Base-by-base conservation (phyloP, 345 rosid species). In the Bruguiera parviflora region DNA sequence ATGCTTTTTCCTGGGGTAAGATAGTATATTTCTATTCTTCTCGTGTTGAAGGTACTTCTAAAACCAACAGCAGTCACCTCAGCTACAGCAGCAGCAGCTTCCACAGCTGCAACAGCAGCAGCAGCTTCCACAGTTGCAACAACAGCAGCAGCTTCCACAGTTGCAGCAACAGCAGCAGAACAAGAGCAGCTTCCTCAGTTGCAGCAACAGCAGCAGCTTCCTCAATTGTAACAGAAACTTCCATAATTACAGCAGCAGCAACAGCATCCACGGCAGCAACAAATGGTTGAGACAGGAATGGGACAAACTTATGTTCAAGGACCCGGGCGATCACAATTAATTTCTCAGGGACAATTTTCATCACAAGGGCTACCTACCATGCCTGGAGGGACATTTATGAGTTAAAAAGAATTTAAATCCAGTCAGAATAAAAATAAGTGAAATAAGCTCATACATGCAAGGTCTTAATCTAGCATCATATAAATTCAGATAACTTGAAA, bases 1-100 rank as follows among this genome's bases (percentile, higher is more conserved):
- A 90, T 90, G 99, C 96, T 95, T 74, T 95, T 92, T 64, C 99
- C 97, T 58, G 94, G 96, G 92, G 97, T 91, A 78, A 88, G 92
- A 66, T 69, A 53, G 52, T 31, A 15, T 43, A 3, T 46, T 57
- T 35, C 13, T 6, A 6, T 19, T 29, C 15, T 11, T 18, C 60
- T 21, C 6, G 0, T 20, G 3, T n/a, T 0, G 6, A 43, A 20
- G 52, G 15, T 29, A 19, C 28, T 69, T 47, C 19, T 46, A 29
- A 51, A 18, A 29, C 53, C 28, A 51, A 15, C 64, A 32, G 37
- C 39, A 28, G 18, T 2, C 2, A 27, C 27, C 27, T 0, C 27
- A 25, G 27, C 27, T 25, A 25, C 28, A 1, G 28, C 28, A 27
- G 28, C 28, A 27, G 28, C 0, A 27, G n/a, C n/a, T n/a, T n/a